These are phyloP conservation scores for Phragmites australis DNA, from an alignment of 176 grass and related monocot species.

Conservation along the genomic window DNA sequence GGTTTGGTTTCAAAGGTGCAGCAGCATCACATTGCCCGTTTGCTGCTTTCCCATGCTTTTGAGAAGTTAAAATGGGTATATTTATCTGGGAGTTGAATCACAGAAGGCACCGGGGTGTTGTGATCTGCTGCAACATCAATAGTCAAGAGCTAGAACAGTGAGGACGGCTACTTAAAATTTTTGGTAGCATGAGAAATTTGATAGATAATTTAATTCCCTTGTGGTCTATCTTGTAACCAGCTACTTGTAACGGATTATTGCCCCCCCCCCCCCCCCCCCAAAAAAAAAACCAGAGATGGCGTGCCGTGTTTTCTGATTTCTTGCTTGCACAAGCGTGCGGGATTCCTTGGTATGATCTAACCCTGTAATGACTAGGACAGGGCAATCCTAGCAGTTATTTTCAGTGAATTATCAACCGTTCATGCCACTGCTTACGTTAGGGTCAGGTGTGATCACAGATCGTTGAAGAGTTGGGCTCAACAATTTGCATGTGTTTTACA, in stretches of 20 bases:
- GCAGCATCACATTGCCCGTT: too few species aligned
- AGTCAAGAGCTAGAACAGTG: neutral
- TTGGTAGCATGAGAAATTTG: constrained; percentile 5
- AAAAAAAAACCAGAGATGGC: neutral
- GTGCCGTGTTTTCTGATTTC: neutral
- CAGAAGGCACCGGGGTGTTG: neutral
- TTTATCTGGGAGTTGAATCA: neutral
- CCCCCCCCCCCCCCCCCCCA: too few species aligned
- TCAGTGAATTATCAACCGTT: neutral
- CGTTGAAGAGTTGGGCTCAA: too few species aligned
- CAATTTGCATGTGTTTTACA: too few species aligned
- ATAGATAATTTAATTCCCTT: neutral
- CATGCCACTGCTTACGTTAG: too few species aligned
- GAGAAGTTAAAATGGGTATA: neutral
- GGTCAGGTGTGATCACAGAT: too few species aligned
- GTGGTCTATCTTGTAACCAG: neutral
- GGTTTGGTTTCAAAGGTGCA: neutral
- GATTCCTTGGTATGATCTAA: neutral
- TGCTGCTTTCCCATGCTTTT: neutral
- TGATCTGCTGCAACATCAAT: neutral
- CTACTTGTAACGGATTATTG: neutral
- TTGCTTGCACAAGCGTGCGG: neutral
- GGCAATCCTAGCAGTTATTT: neutral
- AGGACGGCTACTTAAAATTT: neutral
- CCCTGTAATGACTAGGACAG: neutral